Evolutionary conservation across 2,329 filamentous ascomycete species (phyloP), one percentile per base, ranked within the genome.

Genomic region (Microsporum audouinii): DNA sequence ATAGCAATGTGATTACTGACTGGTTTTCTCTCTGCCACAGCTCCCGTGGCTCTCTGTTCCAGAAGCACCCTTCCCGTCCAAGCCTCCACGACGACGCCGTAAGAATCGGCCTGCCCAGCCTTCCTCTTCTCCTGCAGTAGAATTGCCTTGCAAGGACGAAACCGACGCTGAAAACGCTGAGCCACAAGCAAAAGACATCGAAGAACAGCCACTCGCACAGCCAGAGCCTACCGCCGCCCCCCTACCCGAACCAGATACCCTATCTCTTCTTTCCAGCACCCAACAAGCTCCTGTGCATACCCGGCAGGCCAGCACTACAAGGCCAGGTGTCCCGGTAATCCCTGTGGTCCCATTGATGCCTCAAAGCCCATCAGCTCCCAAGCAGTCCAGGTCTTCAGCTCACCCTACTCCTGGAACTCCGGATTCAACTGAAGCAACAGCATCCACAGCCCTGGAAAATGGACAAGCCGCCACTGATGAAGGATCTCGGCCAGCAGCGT

Each of bases 41-140:
- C 72, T 86, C 23, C 84, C 84, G 8, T 86, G 83, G 83, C 76
- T 83, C 38, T 86, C 83, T 10, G 77, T 80, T 33, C 77, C 80
- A 14, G 79, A 80, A 23, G 72, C 72, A 36, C 72, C 77, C 1
- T 85, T 86, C 67, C 83, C 83, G 2, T 71, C 78, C 14, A 76
- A 78, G 68, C 75, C 76, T 57, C 75, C 77, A 12, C 73, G 75
- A 59, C 75, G 76, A 66, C 77, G 78, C 66, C 77, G 80, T 59
- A 75, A 69, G 64, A 65, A 67, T 43, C 73, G 71, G 57, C 64
- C 66, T 10, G 68, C 77, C 17, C 69, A 73, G 60, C 67, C 71
- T 31, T 71, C 17, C 17, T 23, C 71, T 7, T 65, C 66, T 17
- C 65, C 68, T 39, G 67, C 71, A 1, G 72, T 78, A n/a, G 78